A percentile compares a stretch with the other conserved stretches of the same genome.
phyloP scores from a whole-genome alignment of 768 basidiomycete species.

The Tricholoma matsutake region DNA sequence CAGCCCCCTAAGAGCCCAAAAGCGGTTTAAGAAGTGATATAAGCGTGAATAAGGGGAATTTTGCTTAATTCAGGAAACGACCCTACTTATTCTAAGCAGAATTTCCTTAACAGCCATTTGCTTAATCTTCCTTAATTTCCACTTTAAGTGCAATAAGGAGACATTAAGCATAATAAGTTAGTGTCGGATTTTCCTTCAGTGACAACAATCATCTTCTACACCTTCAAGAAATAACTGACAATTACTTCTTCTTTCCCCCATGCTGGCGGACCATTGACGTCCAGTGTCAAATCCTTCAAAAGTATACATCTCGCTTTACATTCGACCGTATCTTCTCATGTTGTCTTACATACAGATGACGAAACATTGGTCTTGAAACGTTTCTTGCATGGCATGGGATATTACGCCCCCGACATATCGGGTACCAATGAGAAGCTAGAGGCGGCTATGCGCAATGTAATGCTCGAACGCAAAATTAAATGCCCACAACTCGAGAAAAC shows the following conservation, averaged over 20 bases:
- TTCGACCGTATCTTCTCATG: neutral
- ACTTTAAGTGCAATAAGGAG: no score
- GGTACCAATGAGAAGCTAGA: conserved; percentile 9
- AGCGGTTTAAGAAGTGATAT: no score
- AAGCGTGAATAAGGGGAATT: no score
- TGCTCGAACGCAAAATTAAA: conserved; percentile 3
- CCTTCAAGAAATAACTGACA: neutral
- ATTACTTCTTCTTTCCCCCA: neutral
- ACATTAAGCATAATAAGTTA: no score
- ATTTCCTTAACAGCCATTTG: no score
- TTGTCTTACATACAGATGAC: neutral
- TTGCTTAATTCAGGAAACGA: no score
- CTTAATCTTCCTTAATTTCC: no score
- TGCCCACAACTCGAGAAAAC: conserved; percentile 8
- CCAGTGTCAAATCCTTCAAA: neutral
- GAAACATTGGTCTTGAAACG: neutral
- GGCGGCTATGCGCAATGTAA: conserved; percentile 7
- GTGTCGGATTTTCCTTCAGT: no score
- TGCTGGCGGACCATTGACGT: neutral
- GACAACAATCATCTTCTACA: no score
- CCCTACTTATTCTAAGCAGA: no score
- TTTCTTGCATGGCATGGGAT: neutral
- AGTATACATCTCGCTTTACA: neutral
- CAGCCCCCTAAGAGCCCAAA: no score
- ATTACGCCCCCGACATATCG: neutral